These are phyloP conservation scores for Gaeumannomyces sp. DNA, from an alignment of 2,329 filamentous ascomycete species.

Conservation along the genomic window DNA sequence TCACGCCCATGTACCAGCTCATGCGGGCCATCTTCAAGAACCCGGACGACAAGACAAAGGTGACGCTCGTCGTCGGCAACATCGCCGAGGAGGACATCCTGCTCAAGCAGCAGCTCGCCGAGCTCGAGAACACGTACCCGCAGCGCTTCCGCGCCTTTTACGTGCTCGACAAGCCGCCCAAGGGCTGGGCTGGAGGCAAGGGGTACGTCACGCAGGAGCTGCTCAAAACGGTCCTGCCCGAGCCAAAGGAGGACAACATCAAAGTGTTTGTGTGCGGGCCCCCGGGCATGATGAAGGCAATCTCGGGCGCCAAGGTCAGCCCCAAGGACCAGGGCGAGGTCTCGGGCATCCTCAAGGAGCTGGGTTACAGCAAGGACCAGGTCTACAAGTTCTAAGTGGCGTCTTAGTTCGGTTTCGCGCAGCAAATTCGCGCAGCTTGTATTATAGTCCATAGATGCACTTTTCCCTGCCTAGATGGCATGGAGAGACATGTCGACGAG, in stretches of 20 bases:
- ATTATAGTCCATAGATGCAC: not conserved
- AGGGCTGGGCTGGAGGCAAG: constrained; percentile 69
- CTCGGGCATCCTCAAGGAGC: constrained; percentile 64
- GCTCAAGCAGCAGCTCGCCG: constrained; percentile 74
- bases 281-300: constrained; percentile 85
- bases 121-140: constrained; percentile 92
- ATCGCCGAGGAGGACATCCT: constrained; percentile 85
- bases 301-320: constrained; percentile 84
- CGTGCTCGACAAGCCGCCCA: constrained; percentile 75
- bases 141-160: constrained; percentile 95
- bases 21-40: constrained; percentile 89
- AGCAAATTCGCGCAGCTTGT: not conserved
- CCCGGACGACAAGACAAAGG: constrained; percentile 94
- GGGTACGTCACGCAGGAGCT: constrained; percentile 87
- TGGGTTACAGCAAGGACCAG: constrained; percentile 56
- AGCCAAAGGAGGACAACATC: constrained; percentile 80
- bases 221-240: constrained; percentile 88
- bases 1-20: constrained; percentile 98
- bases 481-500: not conserved
- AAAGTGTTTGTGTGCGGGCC: constrained; percentile 97
- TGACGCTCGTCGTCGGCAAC: constrained; percentile 93
- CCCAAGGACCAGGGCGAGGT: constrained; percentile 94
- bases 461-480: not conserved
- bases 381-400: constrained; percentile 82
- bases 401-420: not conserved